phyloP scores from a whole-genome alignment of 139 green algal genomes.

The Tetratostichococcus sp. region DNA sequence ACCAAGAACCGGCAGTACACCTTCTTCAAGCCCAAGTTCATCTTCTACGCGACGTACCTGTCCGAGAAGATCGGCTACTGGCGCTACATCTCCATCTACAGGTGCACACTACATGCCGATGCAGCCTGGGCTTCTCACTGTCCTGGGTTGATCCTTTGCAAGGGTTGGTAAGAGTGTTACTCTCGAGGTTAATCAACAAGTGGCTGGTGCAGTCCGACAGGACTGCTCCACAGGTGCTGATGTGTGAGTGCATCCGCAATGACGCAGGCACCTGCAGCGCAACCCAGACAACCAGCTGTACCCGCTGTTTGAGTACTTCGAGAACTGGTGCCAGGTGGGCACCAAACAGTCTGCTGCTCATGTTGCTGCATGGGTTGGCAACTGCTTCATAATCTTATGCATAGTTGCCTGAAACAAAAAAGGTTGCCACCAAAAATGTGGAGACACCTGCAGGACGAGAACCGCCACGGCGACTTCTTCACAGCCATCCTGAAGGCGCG shows the following conservation, averaged over 20 bases:
- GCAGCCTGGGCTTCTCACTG: no score
- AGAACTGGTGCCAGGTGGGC: conserved; percentile 98
- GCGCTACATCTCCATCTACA: conserved; percentile 95
- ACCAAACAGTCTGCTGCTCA: conserved; percentile 7
- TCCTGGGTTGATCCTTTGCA: no score
- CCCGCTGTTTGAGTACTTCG: conserved; percentile 99
- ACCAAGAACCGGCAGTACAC: conserved; percentile 86
- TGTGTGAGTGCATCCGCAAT: no score
- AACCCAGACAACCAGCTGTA: conserved; percentile 98
- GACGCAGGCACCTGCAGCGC: conserved; percentile 71
- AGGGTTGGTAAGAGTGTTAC: no score
- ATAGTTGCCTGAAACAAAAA: no score
- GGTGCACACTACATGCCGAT: conserved; percentile 2
- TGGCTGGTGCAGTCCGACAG: no score
- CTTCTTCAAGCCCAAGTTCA: conserved; percentile 99
- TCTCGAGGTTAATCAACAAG: no score
- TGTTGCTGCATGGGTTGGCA: no score
- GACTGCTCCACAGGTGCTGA: no score
- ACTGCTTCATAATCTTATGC: no score
- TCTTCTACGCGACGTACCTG: conserved; percentile 98
- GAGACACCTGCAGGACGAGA: conserved; percentile 85
- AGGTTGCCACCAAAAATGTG: no score
- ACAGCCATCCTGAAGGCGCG: conserved; percentile 84
- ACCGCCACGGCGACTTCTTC: conserved; percentile 92
- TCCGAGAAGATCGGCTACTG: conserved; percentile 99